These are phyloP conservation scores for Tubosaeta sp. DNA, from an alignment of 768 basidiomycete genomes.

Conservation along the genomic window DNA sequence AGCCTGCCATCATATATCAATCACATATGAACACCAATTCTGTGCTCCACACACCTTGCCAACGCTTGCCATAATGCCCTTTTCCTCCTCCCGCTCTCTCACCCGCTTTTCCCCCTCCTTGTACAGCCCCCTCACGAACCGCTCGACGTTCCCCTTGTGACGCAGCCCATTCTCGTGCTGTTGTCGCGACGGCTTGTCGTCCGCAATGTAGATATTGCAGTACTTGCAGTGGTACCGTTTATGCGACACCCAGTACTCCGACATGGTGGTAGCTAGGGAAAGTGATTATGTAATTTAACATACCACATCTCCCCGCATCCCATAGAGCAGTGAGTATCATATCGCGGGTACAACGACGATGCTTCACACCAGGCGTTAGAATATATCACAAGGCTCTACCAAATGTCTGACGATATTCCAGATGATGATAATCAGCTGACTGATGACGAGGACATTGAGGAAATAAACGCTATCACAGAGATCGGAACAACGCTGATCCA, in stretches of 20 bases:
- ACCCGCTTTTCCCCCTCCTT: constrained; percentile 87
- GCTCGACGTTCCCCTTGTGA: constrained; percentile 92
- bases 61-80: constrained; percentile 79
- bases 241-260: constrained; percentile 90
- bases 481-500: constrained; percentile 59
- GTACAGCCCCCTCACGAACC: constrained; percentile 89
- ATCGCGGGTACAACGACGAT: background rate
- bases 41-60: constrained; percentile 53
- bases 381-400: background rate
- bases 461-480: constrained; percentile 43
- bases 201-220: constrained; percentile 94
- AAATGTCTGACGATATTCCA: constrained; percentile 13
- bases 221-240: constrained; percentile 96
- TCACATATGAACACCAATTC: background rate
- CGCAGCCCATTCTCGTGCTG: constrained; percentile 92
- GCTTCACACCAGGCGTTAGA: background rate
- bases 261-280: constrained; percentile 46
- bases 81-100: constrained; percentile 82
- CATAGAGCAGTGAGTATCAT: background rate
- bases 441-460: constrained; percentile 30
- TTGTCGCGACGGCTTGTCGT: constrained; percentile 87
- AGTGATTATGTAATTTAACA: constrained; percentile 17
- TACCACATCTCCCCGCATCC: background rate
- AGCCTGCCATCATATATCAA: constrained; percentile 42
- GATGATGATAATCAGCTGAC: constrained; percentile 13